Conservation (phyloP, 371 early-diverging fungal species). For the Rhizopus arrhizus region DNA sequence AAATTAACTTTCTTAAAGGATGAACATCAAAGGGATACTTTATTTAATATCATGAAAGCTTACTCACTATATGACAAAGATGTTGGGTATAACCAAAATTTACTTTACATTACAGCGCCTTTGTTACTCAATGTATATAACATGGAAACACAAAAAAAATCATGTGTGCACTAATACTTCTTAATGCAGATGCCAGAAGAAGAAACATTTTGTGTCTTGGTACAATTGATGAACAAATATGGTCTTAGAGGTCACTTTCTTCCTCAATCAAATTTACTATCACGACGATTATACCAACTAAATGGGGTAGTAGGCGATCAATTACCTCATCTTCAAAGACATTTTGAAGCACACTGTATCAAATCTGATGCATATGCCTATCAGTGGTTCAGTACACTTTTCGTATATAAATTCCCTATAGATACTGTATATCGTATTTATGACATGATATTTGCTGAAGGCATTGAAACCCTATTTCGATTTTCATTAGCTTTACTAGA, state of each 20-base stretch:
- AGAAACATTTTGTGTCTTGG: conserved; percentile 90
- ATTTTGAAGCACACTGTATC: conserved; percentile 81
- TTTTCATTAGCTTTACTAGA: conserved; percentile 85
- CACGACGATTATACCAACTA: conserved; percentile 83
- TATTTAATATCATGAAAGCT: conserved; percentile 90
- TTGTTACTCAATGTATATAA: conserved; percentile 80
- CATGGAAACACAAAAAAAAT: neutral
- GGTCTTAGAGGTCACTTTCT: conserved; percentile 84
- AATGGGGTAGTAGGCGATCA: conserved; percentile 80
- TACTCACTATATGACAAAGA: conserved; percentile 89
- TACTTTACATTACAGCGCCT: conserved; percentile 87
- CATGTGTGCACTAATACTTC: neutral
- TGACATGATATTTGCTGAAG: conserved; percentile 91
- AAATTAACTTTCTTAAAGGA: conserved; percentile 80
- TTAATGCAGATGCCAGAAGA: conserved; percentile 88
- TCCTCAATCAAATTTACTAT: conserved; percentile 80
- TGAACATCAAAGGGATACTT: conserved; percentile 80
- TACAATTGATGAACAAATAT: conserved; percentile 83
- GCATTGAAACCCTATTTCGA: conserved; percentile 77
- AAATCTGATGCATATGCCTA: conserved; percentile 87
- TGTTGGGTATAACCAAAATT: conserved; percentile 94
- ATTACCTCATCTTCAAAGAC: conserved; percentile 78
- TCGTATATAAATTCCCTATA: conserved; percentile 92
- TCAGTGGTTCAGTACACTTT: conserved; percentile 94
- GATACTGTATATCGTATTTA: conserved; percentile 86